Conservation (phyloP, 306 rosid genomes). For the Coriaria nepalensis region DNA sequence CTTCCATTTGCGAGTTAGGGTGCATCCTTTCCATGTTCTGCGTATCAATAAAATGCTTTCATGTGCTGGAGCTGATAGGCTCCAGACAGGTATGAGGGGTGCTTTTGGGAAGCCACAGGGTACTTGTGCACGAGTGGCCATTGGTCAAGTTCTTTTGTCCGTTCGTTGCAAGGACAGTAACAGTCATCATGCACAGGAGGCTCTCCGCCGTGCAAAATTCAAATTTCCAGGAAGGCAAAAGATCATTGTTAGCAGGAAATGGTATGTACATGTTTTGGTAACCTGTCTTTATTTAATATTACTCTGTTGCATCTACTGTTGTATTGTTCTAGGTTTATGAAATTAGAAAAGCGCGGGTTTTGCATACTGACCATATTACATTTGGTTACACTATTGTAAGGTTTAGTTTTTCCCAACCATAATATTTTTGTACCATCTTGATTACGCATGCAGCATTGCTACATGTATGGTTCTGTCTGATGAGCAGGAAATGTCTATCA, state of each 20-base stretch:
- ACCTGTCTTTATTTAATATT: background rate
- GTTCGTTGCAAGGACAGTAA: constrained; percentile 57
- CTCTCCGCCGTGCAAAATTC: constrained; percentile 68
- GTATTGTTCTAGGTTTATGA: too few species aligned
- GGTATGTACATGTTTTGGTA: constrained; percentile 21
- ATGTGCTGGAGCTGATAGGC: constrained; percentile 88
- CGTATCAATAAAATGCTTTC: constrained; percentile 86
- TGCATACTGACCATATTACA: too few species aligned
- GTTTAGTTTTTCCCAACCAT: too few species aligned
- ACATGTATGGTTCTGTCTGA: too few species aligned
- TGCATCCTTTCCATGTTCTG: constrained; percentile 75
- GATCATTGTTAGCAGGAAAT: constrained; percentile 67
- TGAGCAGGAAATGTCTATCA: too few species aligned
- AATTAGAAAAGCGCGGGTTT: too few species aligned
- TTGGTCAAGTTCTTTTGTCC: constrained; percentile 65
- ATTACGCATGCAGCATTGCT: too few species aligned
- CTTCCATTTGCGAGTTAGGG: constrained; percentile 67
- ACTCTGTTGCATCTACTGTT: too few species aligned
- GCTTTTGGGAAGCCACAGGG: constrained; percentile 84
- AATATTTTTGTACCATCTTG: too few species aligned
- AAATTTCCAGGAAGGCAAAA: constrained; percentile 71
- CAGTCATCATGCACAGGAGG: constrained; percentile 50
- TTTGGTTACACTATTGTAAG: too few species aligned
- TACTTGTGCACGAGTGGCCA: constrained; percentile 61
- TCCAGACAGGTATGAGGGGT: constrained; percentile 82